Percentiles rank a stretch among this genome's conserved stretches.
Evolutionary conservation across 495 filamentous ascomycete species (phyloP).

Genomic region (Aspergillus taichungensis): DNA sequence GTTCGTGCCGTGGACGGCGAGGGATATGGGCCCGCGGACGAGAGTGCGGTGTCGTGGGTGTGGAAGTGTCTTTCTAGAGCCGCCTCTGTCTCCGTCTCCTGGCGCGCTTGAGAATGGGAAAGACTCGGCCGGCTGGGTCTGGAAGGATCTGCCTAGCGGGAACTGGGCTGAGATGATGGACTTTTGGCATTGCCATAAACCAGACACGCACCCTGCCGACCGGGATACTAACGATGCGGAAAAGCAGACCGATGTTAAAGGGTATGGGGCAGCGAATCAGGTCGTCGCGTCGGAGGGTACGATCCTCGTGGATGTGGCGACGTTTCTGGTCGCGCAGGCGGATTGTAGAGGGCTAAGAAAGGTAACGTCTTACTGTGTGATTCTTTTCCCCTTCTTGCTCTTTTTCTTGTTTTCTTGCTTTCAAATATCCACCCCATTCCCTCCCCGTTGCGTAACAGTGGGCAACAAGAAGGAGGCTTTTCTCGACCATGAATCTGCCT

Average conservation of each 20-base stretch:
- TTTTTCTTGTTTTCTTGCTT: neutral
- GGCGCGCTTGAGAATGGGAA: neutral
- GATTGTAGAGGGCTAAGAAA: constrained; percentile 52
- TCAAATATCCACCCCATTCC: neutral
- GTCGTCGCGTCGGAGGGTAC: constrained; percentile 53
- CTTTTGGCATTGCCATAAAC: constrained; percentile 99
- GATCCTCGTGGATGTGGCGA: constrained; percentile 73
- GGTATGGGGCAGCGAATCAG: constrained; percentile 65
- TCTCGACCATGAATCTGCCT: constrained; percentile 49
- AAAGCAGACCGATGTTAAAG: constrained; percentile 45
- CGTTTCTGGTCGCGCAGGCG: constrained; percentile 54
- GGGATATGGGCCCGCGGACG: constrained; percentile 43
- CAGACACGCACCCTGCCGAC: constrained; percentile 42
- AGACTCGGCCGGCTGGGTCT: constrained; percentile 32
- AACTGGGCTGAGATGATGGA: constrained; percentile 99
- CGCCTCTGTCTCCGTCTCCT: neutral
- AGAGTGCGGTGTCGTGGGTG: constrained; percentile 62
- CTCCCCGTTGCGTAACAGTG: constrained; percentile 15
- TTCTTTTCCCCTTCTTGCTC: constrained; percentile 5
- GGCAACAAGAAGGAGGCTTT: constrained; percentile 86
- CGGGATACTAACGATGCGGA: constrained; percentile 18
- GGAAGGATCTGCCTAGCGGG: constrained; percentile 92
- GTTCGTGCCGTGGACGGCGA: constrained; percentile 65
- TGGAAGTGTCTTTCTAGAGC: constrained; percentile 19
- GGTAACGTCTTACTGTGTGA: constrained; percentile 44